Evolutionary conservation across 805 yeast species (phyloP).

Genomic region (Yarrowia sp.): DNA sequence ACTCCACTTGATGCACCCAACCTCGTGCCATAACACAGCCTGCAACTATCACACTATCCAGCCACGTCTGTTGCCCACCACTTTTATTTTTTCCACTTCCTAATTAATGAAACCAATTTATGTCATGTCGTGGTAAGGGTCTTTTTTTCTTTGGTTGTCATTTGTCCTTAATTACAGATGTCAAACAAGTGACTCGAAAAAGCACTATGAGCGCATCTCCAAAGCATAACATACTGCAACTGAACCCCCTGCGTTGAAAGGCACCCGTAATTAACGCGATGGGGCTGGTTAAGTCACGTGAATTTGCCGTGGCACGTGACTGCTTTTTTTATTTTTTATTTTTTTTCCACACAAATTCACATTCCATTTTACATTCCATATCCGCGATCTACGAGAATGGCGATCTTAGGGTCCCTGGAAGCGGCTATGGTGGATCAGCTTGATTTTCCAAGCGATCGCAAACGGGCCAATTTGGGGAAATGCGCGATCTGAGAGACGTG

Average conservation of each 20-base stretch:
- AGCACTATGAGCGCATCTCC: too few relatives aligned
- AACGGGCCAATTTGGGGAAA: too few relatives aligned
- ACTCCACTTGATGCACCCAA: too few relatives aligned
- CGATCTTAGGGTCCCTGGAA: conserved; percentile 6
- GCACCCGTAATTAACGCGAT: neutral
- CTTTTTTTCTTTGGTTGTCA: neutral
- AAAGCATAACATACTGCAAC: neutral
- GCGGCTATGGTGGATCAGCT: conserved; percentile 3
- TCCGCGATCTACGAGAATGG: neutral
- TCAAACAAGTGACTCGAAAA: too few relatives aligned
- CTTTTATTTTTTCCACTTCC: too few relatives aligned
- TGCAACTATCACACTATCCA: too few relatives aligned
- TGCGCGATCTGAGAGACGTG: too few relatives aligned
- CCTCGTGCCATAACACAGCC: too few relatives aligned
- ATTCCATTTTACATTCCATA: conserved; percentile 15
- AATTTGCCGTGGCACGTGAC: neutral
- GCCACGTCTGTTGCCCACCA: too few relatives aligned
- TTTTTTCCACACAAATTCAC: neutral
- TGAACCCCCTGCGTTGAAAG: neutral
- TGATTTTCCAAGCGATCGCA: neutral
- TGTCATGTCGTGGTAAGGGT: conserved; percentile 8
- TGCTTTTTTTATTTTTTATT: neutral
- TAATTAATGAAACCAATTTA: neutral
- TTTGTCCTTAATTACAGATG: too few relatives aligned
- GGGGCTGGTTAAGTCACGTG: neutral